Percentiles rank a stretch among this genome's conserved stretches.
These are phyloP conservation scores for Eutrema salsugineum DNA, from an alignment of 441 rosid species.

Conservation along the genomic window DNA sequence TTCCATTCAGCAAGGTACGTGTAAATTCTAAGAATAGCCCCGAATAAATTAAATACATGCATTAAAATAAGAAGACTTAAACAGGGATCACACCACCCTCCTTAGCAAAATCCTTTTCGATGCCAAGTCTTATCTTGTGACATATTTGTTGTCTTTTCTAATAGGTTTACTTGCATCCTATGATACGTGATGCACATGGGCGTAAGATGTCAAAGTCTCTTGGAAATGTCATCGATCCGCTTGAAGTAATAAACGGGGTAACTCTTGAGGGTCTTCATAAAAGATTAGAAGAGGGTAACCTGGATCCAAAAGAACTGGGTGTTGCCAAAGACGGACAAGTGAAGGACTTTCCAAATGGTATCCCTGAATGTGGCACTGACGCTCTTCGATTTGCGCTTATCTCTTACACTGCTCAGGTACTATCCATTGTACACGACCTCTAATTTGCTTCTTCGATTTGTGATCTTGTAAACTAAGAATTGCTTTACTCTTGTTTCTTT, in stretches of 20 bases:
- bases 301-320: conserved; percentile 71
- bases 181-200: conserved; percentile 99
- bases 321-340: conserved; percentile 82
- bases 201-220: conserved; percentile 96
- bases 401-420: conserved; percentile 95
- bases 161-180: conserved; percentile 92
- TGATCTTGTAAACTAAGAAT: background rate
- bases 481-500: conserved; percentile 5
- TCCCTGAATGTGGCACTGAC: conserved; percentile 96
- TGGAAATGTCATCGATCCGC: conserved; percentile 95
- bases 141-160: conserved; percentile 3
- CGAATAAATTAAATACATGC: too few species aligned
- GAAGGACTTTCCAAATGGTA: conserved; percentile 89
- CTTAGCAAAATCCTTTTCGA: background rate
- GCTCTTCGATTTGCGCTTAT: conserved; percentile 99
- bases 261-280: conserved; percentile 83
- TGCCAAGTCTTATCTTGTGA: background rate
- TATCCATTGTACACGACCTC: background rate
- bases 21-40: background rate
- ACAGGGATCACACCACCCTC: background rate
- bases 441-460: background rate
- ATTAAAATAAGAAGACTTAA: too few species aligned
- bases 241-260: conserved; percentile 89
- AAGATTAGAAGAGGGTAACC: conserved; percentile 86
- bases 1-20: conserved; percentile 83